Base-by-base conservation (phyloP, 768 basidiomycete species). In the Paxillus rubicundulus region DNA sequence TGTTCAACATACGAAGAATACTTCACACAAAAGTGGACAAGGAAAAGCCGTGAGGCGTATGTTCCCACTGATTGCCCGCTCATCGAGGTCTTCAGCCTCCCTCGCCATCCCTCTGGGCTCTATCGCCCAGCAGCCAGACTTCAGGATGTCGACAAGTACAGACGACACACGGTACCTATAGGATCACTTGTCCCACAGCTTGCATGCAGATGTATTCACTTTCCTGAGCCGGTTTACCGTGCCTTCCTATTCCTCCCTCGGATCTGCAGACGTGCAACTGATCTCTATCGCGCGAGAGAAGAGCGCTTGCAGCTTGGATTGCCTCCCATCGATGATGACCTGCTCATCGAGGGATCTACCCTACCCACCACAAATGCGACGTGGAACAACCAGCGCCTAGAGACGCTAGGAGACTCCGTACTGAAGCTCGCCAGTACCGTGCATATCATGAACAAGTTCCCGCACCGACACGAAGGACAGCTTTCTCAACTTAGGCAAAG, bases 371-470 rank as follows among this genome's bases (percentile, higher is more conserved):
- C 86, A 6, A 63, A 62, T 32, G 77, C 82, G 7, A 78, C 79
- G 9, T 91, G 82, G 71, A 89, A 79, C 68, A 95, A 94, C 56
- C 90, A 96, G 61, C 82, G 89, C 1, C 66, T 95, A 50, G 93
- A 96, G 66, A 93, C 91, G 0, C 73, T 95, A 7, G 93, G 93
- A 9, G 93, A 96, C 62, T 81, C 86, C 0, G 89, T 92, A 1
- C 74, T 92, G 39, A 86, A 92, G 61, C 69, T 94, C 21, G 81
- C 84, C 45, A 83, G 84, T 4, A 87, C 86, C 18, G 82, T 92
- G 2, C 82, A 92, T 62, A 70, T 90, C 5, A 85, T 86, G 70
- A 89, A 87, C 72, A 81, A 78, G 55, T 91, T 79, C 60, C 87
- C 89, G 0, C 76, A 82, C 56, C 76, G 85, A 20, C 88, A 94